Evolutionary conservation across 2,329 filamentous ascomycete species (phyloP).

Genomic region (Ceratocystis variospora): DNA sequence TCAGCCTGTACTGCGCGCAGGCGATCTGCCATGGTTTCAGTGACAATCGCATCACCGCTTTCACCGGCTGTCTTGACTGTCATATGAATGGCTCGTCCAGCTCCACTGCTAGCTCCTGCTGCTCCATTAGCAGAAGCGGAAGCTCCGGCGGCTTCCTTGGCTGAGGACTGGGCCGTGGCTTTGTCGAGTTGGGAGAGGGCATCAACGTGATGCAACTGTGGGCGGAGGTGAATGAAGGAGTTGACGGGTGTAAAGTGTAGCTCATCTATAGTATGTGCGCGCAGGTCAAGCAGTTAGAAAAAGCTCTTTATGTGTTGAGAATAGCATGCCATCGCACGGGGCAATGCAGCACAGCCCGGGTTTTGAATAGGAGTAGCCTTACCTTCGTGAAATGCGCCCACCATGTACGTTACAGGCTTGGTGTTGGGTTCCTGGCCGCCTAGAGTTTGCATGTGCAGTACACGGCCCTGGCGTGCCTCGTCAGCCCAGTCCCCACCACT

Average conservation of each 20-base stretch:
- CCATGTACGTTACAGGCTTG: slow-evolving; percentile 70
- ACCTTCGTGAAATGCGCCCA: slow-evolving; percentile 81
- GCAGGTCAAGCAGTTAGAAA: background rate
- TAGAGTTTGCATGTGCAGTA: slow-evolving; percentile 68
- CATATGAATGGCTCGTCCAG: slow-evolving; percentile 67
- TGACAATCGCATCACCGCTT: slow-evolving; percentile 45
- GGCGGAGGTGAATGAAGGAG: slow-evolving; percentile 74
- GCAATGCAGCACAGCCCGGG: too few species aligned
- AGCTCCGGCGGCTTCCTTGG: slow-evolving; percentile 21
- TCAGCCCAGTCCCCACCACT: slow-evolving; percentile 47
- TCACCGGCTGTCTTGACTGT: slow-evolving; percentile 66
- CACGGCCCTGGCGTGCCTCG: slow-evolving; percentile 53
- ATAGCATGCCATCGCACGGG: background rate
- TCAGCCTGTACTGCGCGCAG: slow-evolving; percentile 70
- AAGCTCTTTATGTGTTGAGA: background rate
- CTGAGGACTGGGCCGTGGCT: slow-evolving; percentile 28
- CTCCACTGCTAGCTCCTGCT: slow-evolving; percentile 31
- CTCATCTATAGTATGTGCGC: slow-evolving; percentile 44
- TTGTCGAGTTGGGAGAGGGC: slow-evolving; percentile 60
- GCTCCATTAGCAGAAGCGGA: slow-evolving; percentile 26
- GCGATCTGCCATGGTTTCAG: slow-evolving; percentile 60
- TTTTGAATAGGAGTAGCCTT: slow-evolving; percentile 23
- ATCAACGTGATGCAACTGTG: slow-evolving; percentile 87
- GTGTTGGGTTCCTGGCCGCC: slow-evolving; percentile 64
- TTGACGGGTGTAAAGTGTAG: slow-evolving; percentile 75